phyloP scores from a whole-genome alignment of 2,329 filamentous ascomycete species.

The Pseudogymnoascus sp. region DNA sequence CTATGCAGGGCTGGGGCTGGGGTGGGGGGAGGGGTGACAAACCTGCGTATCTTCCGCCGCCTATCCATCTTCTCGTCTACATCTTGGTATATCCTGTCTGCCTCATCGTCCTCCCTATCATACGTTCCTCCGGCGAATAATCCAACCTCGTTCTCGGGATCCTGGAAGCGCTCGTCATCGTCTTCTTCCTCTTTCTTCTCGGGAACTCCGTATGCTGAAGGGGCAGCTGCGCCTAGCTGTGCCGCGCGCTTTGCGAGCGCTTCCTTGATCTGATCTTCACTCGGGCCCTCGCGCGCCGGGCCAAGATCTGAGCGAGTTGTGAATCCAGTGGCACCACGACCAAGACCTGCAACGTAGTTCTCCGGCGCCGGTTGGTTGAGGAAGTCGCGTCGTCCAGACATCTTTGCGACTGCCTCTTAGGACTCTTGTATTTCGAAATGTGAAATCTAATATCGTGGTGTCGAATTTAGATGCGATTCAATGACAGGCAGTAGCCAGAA shows the following conservation, averaged over 20 bases:
- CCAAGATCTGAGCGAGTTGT: slow-evolving; percentile 95
- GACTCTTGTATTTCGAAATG: background rate
- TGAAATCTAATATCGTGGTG: background rate
- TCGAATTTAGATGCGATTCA: background rate
- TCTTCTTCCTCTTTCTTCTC: slow-evolving; percentile 57
- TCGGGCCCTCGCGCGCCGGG: slow-evolving; percentile 88
- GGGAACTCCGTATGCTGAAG: slow-evolving; percentile 61
- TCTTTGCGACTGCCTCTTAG: slow-evolving; percentile 14
- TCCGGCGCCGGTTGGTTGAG: slow-evolving; percentile 77
- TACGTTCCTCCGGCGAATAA: slow-evolving; percentile 93
- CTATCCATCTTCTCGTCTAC: slow-evolving; percentile 97
- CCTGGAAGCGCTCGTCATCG: slow-evolving; percentile 78
- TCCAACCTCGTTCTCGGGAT: slow-evolving; percentile 94
- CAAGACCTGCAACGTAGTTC: slow-evolving; percentile 91
- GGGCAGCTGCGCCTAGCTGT: slow-evolving; percentile 64
- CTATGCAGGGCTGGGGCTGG: slow-evolving; percentile 29
- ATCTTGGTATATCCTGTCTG: slow-evolving; percentile 89
- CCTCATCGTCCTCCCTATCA: slow-evolving; percentile 96
- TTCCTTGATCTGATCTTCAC: slow-evolving; percentile 97
- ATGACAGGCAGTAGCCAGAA: background rate
- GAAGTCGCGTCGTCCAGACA: slow-evolving; percentile 65
- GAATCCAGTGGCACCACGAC: slow-evolving; percentile 95
- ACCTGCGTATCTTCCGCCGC: slow-evolving; percentile 79
- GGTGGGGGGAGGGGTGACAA: slow-evolving; percentile 41
- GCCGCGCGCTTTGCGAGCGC: slow-evolving; percentile 90